A percentile compares a stretch with the other conserved stretches of the same genome.
These are phyloP conservation scores for Pelargonium nanum DNA, from an alignment of 345 rosid genomes.

Conservation along the genomic window DNA sequence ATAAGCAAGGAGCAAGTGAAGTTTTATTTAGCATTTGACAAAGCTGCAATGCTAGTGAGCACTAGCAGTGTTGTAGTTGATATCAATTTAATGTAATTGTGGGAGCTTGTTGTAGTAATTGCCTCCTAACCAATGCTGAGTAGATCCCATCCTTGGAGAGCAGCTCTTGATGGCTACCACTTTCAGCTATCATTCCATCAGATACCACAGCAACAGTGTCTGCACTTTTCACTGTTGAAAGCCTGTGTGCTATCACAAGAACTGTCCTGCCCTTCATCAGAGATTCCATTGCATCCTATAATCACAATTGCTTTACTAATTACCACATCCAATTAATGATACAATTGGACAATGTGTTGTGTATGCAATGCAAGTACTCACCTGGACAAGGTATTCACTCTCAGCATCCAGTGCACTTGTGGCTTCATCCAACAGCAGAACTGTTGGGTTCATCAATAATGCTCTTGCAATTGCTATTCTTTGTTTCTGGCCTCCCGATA, in stretches of 20 bases:
- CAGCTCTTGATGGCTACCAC: slow-evolving; percentile 50
- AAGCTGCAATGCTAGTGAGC: no score
- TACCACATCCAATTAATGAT: no score
- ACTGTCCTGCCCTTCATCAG: slow-evolving; percentile 91
- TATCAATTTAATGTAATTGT: no score
- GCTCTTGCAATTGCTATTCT: slow-evolving; percentile 92
- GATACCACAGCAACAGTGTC: slow-evolving; percentile 80
- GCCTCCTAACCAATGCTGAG: slow-evolving; percentile 66
- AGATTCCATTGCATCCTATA: slow-evolving; percentile 92
- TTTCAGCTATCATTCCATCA: slow-evolving; percentile 65
- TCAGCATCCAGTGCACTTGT: slow-evolving; percentile 96
- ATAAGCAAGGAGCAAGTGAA: no score
- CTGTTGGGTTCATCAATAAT: slow-evolving; percentile 72
- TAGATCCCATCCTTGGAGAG: slow-evolving; percentile 43
- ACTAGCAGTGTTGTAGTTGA: slow-evolving; percentile 9
- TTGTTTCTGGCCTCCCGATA: slow-evolving; percentile 94
- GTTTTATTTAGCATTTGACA: no score
- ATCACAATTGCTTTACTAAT: no score
- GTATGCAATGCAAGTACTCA: no score
- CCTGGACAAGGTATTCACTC: slow-evolving; percentile 93
- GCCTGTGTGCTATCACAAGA: slow-evolving; percentile 87
- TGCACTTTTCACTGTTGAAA: slow-evolving; percentile 80
- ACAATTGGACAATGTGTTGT: no score
- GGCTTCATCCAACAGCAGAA: slow-evolving; percentile 84
- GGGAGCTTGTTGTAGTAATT: no score